Percentiles rank a stretch among this genome's conserved stretches.
These are phyloP conservation scores for Podaxis pistillaris DNA, from an alignment of 768 basidiomycete species.

Conservation along the genomic window DNA sequence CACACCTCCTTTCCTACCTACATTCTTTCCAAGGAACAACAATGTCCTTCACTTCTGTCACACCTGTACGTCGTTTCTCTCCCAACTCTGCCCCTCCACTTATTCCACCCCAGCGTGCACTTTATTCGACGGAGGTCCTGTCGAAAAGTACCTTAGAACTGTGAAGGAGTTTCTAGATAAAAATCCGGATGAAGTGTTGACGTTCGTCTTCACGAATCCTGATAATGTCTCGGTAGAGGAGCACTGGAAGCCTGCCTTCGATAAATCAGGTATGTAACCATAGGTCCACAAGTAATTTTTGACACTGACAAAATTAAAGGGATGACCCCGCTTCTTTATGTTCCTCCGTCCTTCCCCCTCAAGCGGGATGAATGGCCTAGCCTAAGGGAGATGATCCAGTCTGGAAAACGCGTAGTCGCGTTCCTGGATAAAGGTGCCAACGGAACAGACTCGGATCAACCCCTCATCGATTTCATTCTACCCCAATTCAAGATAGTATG, in stretches of 20 bases:
- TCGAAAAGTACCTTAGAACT: constrained; percentile 42
- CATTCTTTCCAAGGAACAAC: constrained; percentile 20
- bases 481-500: constrained; percentile 58
- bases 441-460: constrained; percentile 21
- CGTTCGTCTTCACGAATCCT: constrained; percentile 64
- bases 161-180: constrained; percentile 54
- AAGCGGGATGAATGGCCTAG: constrained; percentile 58
- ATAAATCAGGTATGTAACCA: constrained; percentile 38
- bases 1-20: background rate
- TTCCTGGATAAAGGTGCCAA: constrained; percentile 55
- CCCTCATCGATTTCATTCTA: constrained; percentile 44
- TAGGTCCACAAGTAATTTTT: background rate
- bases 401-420: constrained; percentile 54
- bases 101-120: constrained; percentile 18
- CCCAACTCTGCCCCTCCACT: background rate
- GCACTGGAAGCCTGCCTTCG: constrained; percentile 53
- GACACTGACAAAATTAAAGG: constrained; percentile 21
- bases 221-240: constrained; percentile 46
- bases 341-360: constrained; percentile 45
- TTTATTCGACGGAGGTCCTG: constrained; percentile 54
- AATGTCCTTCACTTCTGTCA: constrained; percentile 64
- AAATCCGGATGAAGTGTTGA: constrained; percentile 64
- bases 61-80: constrained; percentile 40
- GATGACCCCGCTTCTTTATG: constrained; percentile 41
- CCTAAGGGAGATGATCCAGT: constrained; percentile 54